Conservation (phyloP, 495 filamentous ascomycete species). For the Wilcoxina mikolae region DNA sequence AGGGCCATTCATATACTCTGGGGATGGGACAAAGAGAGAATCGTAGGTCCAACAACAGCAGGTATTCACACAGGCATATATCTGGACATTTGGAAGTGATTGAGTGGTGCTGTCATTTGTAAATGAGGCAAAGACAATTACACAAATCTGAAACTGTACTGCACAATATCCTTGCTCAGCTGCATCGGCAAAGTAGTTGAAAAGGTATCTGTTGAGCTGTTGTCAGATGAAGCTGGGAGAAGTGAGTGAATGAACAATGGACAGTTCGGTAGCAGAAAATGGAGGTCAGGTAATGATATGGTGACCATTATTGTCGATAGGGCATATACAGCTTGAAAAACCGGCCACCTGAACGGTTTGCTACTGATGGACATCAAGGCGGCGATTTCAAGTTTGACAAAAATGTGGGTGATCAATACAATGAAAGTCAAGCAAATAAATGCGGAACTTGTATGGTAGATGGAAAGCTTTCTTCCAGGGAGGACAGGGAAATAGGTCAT, state of each 20-base stretch:
- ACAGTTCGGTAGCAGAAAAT: not conserved
- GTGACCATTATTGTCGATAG: too few species aligned
- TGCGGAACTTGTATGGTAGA: not conserved
- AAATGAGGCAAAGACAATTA: too few species aligned
- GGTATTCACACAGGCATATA: too few species aligned
- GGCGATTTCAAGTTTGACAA: not conserved
- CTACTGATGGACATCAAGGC: not conserved
- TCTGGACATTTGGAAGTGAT: too few species aligned
- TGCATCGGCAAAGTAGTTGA: not conserved
- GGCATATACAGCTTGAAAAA: not conserved
- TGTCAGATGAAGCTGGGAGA: not conserved
- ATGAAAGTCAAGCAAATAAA: not conserved
- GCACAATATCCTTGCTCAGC: not conserved
- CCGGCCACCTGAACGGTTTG: not conserved
- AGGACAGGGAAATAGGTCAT: not conserved
- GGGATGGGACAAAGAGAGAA: too few species aligned
- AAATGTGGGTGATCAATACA: not conserved
- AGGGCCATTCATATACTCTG: too few species aligned
- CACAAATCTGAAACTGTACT: not conserved
- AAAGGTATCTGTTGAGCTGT: not conserved
- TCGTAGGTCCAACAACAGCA: too few species aligned
- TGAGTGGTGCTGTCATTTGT: too few species aligned
- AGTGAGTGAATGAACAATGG: not conserved
- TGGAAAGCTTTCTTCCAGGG: not conserved
- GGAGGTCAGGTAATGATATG: not conserved